A percentile compares a stretch with the other conserved stretches of the same genome.
These are phyloP conservation scores for Entomortierella lignicola DNA, from an alignment of 192 early-diverging fungal species.

Conservation along the genomic window DNA sequence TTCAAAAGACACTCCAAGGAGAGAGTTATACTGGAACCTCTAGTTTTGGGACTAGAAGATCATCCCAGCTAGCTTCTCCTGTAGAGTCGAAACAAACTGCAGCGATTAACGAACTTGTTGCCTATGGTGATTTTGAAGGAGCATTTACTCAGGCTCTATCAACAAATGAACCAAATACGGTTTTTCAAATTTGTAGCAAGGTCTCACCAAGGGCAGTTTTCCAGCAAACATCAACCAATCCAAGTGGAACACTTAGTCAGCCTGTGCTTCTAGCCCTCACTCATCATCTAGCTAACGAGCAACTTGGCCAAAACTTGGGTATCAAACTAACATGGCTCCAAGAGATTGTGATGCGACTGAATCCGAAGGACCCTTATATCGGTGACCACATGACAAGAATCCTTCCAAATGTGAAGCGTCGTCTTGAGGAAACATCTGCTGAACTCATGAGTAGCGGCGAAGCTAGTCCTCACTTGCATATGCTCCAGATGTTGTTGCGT, in stretches of 20 bases:
- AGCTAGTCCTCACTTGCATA: slow-evolving; percentile 23
- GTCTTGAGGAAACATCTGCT: slow-evolving; percentile 43
- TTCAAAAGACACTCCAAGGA: slow-evolving; percentile 48
- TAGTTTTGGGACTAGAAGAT: slow-evolving; percentile 43
- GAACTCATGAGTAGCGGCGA: slow-evolving; percentile 25
- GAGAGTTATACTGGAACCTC: slow-evolving; percentile 13
- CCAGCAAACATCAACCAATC: slow-evolving; percentile 24
- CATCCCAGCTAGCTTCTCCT: slow-evolving; percentile 42
- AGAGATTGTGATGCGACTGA: slow-evolving; percentile 26
- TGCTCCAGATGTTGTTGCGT: slow-evolving; percentile 30
- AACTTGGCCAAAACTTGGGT: slow-evolving; percentile 51
- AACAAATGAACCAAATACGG: slow-evolving; percentile 42
- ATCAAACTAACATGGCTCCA: slow-evolving; percentile 36
- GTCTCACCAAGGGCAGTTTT: slow-evolving; percentile 53
- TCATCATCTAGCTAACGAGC: slow-evolving; percentile 55
- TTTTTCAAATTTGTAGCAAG: slow-evolving; percentile 54
- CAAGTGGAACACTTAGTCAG: slow-evolving; percentile 44
- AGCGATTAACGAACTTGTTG: slow-evolving; percentile 36
- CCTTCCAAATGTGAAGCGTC: slow-evolving; percentile 36
- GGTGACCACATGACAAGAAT: slow-evolving; percentile 48
- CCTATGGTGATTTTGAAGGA: slow-evolving; percentile 41
- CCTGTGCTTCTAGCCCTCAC: slow-evolving; percentile 58
- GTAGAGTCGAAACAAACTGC: slow-evolving; percentile 30
- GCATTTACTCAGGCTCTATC: slow-evolving; percentile 56
- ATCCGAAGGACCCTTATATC: slow-evolving; percentile 43